Base-by-base conservation (phyloP, 352 stramenopile genomes). In the Pythium brassicae region DNA sequence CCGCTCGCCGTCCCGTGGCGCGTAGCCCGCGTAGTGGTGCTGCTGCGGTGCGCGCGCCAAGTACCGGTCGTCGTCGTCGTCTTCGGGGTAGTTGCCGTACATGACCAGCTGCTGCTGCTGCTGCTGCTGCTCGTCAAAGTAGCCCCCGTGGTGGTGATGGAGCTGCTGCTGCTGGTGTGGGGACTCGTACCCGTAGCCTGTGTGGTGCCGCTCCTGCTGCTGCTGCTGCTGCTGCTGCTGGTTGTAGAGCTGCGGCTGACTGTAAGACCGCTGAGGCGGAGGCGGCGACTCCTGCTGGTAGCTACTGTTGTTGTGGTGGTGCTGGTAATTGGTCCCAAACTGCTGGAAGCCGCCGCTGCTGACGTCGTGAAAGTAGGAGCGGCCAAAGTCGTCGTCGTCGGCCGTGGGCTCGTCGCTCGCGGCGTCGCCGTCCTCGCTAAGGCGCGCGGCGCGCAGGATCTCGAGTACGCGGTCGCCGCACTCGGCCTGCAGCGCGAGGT, bases 391-490 rank as follows among this genome's bases (percentile, higher is more conserved):
- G 12, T 69, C 68, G 50, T 80, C 73, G 10, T 46, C 40, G 37
- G 57, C 69, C 19, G 55, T 40, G 19, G 59, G 67, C n/a, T 83
- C 69, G 14, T 37, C 59, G 45, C n/a, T 76, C 68, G 37, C 17
- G 35, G 35, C 14, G 40, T n/a, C 62, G 54, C 47, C 29, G 17
- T 27, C 55, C 15, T 74, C 69, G 17, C 68, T 72, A 23, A 71
- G 62, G 20, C 71, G 65, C 3, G 78, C 81, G 1, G 78, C 79
- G 6, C 78, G 77, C 39, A 92, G 60, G 20, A 92, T 73, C 57
- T 89, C 82, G 10, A 92, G 58, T 22, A 88, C 82, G 45, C 82
- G 79, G 46, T 92, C 79, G 23, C 78, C 70, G 55, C 79, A 89
- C 57, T 92, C 76, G 22, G 82, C 82, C 55, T 92, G 82, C 8